Percentiles rank a stretch among this genome's conserved stretches.
phyloP scores from a whole-genome alignment of 805 yeast species.

The Naumovozyma baii region DNA sequence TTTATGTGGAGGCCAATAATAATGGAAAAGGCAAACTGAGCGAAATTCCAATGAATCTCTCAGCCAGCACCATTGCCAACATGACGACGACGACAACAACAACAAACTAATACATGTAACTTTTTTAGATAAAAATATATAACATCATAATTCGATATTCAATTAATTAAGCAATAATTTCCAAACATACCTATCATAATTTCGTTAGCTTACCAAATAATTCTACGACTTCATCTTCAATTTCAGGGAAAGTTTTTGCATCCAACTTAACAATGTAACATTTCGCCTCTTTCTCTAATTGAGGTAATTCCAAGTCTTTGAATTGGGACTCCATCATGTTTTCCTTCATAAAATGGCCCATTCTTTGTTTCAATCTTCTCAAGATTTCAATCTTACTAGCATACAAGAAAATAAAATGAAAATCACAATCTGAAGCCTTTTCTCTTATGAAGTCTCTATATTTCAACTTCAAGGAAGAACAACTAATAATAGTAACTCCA shows the following conservation, averaged over 20 bases:
- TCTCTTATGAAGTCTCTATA: constrained; percentile 57
- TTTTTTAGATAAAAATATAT: too few species aligned
- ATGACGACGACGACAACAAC: neutral
- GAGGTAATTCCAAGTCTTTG: constrained; percentile 64
- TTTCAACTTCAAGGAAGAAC: constrained; percentile 70
- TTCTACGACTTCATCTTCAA: constrained; percentile 12
- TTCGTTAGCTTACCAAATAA: constrained; percentile 1
- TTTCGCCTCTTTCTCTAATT: constrained; percentile 27
- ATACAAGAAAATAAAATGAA: constrained; percentile 57
- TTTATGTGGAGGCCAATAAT: neutral
- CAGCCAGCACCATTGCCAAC: too few species aligned
- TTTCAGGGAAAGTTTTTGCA: constrained; percentile 15
- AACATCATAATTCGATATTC: too few species aligned
- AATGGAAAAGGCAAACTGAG: neutral
- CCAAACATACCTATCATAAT: too few species aligned
- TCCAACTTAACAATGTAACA: constrained; percentile 28
- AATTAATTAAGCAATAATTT: too few species aligned
- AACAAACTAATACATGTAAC: neutral
- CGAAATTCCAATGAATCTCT: too few species aligned
- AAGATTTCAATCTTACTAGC: constrained; percentile 54
- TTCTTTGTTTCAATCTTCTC: constrained; percentile 51
- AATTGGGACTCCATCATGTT: constrained; percentile 77
- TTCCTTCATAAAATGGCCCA: constrained; percentile 79
- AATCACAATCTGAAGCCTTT: constrained; percentile 29
- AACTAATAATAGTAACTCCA: constrained; percentile 48